These are phyloP conservation scores for Zymoseptoria crescenta DNA, from an alignment of 2,329 filamentous ascomycete species.

Conservation along the genomic window DNA sequence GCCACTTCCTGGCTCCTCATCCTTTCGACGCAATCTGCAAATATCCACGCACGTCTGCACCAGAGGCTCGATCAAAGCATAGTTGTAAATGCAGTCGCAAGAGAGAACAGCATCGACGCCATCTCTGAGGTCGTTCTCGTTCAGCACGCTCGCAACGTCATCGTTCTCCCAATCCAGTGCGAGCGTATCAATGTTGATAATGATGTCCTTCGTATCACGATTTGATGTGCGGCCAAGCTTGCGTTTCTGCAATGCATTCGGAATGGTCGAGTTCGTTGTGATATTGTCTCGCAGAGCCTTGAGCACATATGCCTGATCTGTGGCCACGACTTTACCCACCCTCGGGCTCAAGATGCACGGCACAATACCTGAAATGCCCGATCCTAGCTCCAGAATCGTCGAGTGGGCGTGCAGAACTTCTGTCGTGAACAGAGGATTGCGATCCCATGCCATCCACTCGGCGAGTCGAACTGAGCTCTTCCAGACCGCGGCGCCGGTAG, in stretches of 20 bases:
- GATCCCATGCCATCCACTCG: conserved; percentile 61
- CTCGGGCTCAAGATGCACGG: conserved; percentile 58
- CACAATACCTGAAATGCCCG: conserved; percentile 75
- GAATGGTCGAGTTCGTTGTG: conserved; percentile 44
- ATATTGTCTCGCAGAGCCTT: conserved; percentile 72
- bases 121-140: conserved; percentile 37
- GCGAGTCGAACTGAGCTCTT: conserved; percentile 79
- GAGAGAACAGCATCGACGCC: conserved; percentile 57
- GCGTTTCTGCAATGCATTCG: not conserved
- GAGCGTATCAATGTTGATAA: conserved; percentile 16
- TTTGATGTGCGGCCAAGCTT: not conserved
- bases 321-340: conserved; percentile 63
- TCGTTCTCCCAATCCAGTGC: conserved; percentile 74
- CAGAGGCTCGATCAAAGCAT: conserved; percentile 71
- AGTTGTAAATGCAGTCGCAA: conserved; percentile 95
- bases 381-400: conserved; percentile 72
- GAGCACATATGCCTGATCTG: conserved; percentile 80
- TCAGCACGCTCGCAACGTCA: conserved; percentile 38
- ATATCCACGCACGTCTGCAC: conserved; percentile 66
- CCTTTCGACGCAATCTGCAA: conserved; percentile 50
- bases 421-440: conserved; percentile 55
- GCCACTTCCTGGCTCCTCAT: not conserved
- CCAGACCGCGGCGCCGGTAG: conserved; percentile 79
- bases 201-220: not conserved
- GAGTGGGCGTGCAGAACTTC: conserved; percentile 49